A percentile compares a stretch with the other conserved stretches of the same genome.
Evolutionary conservation across 1,284 basidiomycete species (phyloP).

Genomic region (Moesziomyces parantarcticus): DNA sequence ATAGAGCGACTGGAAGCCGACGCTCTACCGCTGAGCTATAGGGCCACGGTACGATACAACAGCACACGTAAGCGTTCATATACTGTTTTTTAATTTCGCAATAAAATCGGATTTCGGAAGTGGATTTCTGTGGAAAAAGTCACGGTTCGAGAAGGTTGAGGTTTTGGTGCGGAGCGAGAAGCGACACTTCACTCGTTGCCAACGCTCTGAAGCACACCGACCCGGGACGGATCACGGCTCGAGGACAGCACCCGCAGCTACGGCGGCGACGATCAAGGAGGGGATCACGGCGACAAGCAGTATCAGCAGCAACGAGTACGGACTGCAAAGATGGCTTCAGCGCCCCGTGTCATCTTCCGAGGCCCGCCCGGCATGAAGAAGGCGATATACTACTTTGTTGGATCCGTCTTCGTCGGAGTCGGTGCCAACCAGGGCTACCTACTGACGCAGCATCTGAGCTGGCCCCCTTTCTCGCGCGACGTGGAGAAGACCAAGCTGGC

Average conservation of each 20-base stretch:
- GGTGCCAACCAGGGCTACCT: slow-evolving; percentile 47
- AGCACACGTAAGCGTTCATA: background rate
- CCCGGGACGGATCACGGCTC: too few species aligned
- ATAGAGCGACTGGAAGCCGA: slow-evolving; percentile 35
- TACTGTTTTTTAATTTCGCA: background rate
- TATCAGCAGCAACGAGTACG: background rate
- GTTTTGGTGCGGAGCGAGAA: too few species aligned
- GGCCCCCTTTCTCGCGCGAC: slow-evolving; percentile 44
- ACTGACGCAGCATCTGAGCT: slow-evolving; percentile 46
- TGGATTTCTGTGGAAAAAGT: too few species aligned
- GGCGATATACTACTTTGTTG: slow-evolving; percentile 45
- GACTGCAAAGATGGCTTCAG: slow-evolving; percentile 3
- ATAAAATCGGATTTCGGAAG: too few species aligned
- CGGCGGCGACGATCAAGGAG: too few species aligned
- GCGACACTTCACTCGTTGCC: too few species aligned
- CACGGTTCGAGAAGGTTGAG: too few species aligned
- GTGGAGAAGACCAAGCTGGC: slow-evolving; percentile 41
- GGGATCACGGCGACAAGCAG: too few species aligned
- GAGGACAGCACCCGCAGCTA: too few species aligned
- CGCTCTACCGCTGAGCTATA: slow-evolving; percentile 42
- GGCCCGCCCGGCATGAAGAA: slow-evolving; percentile 50
- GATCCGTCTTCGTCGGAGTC: slow-evolving; percentile 41
- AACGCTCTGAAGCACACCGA: too few species aligned
- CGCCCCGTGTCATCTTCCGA: slow-evolving; percentile 39
- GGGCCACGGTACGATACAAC: slow-evolving; percentile 4